Base-by-base conservation (phyloP, 805 yeast species). In the Maudiozyma pseudohumilis region DNA sequence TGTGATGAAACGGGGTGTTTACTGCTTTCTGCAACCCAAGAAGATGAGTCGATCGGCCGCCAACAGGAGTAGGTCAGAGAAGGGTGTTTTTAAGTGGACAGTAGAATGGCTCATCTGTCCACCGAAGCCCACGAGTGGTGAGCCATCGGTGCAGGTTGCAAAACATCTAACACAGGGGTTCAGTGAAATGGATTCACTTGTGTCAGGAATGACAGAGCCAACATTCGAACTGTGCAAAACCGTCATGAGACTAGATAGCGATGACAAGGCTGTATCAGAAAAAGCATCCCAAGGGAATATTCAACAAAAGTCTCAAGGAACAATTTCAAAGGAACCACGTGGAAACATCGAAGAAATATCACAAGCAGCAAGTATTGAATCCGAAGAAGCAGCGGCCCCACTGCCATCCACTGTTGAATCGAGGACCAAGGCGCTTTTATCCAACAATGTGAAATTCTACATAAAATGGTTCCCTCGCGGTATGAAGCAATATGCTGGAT, bases 61-160 rank as follows among this genome's bases (percentile, higher is more conserved):
- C 40, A 86, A 86, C 52, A 78, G 75, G 47, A 72, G 87, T 0
- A 76, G 77, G 3, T 82, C 75, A 69, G 88, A 85, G 54, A 72
- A 74, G 53, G 72, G 76, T 36, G 55, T 70, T 6, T 85, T 72
- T 53, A 72, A 71, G 13, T 86, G 96, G 96, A 79, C 94, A 0
- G 59, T 86, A 0, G 94, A 86, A 53, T 81, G 86, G 83, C 52
- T 72, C 1, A 42, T 77, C 2, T 55, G 71, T 23, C 43, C 52
- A 8, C 37, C 22, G 4, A 59, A 55, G 8, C 13, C 18, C 12
- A 25, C 9, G 7, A 7, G 17, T 9, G 11, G 23, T 3, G 5
- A 1, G 15, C 29, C 40, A 5, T 50, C 49, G 0, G n/a, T 32
- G 3, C 60, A 59, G 16, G 25, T 48, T 7, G 52, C 58, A 13